These are phyloP conservation scores for Hibiscus tridactylites DNA, from an alignment of 345 rosid species.

Conservation along the genomic window DNA sequence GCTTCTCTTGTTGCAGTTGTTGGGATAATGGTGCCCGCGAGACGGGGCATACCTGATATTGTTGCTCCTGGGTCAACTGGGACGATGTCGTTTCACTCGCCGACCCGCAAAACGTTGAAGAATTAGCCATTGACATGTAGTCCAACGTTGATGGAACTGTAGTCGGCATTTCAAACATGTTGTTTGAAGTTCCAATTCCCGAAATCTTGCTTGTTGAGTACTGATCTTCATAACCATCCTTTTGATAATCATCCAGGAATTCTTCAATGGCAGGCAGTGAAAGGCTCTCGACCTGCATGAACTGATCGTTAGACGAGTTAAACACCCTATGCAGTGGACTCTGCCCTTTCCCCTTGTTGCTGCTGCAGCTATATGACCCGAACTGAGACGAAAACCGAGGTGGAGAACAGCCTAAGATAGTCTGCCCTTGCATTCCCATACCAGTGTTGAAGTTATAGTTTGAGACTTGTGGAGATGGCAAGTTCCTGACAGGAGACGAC, in stretches of 20 bases:
- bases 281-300: conserved; percentile 42
- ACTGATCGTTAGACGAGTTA: conserved; percentile 37
- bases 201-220: conserved; percentile 21
- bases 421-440: conserved; percentile 37
- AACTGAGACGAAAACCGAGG: conserved; percentile 30
- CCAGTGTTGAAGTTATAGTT: conserved; percentile 10
- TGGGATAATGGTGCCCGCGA: conserved; percentile 30
- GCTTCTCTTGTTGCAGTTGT: conserved; percentile 35
- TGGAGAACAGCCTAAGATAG: conserved; percentile 32
- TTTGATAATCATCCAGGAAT: conserved; percentile 43
- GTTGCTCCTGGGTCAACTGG: conserved; percentile 24
- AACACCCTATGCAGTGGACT: conserved; percentile 40
- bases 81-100: conserved; percentile 19
- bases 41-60: conserved; percentile 13
- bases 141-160: conserved; percentile 23
- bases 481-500: conserved; percentile 44
- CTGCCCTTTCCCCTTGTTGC: conserved; percentile 27
- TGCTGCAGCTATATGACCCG: conserved; percentile 21
- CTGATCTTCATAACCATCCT: conserved; percentile 23
- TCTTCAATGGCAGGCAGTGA: conserved; percentile 43
- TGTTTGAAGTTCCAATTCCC: conserved; percentile 8
- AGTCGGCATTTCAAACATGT: conserved; percentile 19
- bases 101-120: conserved; percentile 22
- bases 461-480: conserved; percentile 28
- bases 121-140: conserved; percentile 20